Conservation (phyloP, 1,139 yeast genomes). For the Geotrichum aggregatum region DNA sequence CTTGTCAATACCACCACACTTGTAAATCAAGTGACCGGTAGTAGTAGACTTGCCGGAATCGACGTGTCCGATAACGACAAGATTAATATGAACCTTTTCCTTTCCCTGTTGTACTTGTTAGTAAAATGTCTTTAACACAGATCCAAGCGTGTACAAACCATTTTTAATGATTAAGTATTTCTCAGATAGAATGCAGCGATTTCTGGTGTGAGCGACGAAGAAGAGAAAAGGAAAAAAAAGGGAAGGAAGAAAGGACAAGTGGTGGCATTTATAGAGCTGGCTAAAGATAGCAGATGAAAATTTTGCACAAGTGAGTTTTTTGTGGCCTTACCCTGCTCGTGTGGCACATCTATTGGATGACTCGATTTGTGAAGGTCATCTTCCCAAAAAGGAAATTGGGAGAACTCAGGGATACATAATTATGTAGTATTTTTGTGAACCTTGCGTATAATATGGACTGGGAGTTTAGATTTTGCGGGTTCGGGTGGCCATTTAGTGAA, state of each 20-base stretch:
- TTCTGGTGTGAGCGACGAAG: conserved; percentile 32
- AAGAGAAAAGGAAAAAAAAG: conserved; percentile 32
- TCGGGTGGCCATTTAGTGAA: too few relatives aligned
- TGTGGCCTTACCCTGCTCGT: not conserved
- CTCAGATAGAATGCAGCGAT: conserved; percentile 36
- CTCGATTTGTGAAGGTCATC: not conserved
- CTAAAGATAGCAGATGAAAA: not conserved
- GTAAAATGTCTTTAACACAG: not conserved
- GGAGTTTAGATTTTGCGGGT: too few relatives aligned
- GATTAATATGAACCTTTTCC: conserved; percentile 96
- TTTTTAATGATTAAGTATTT: conserved; percentile 39
- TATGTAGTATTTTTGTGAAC: not conserved
- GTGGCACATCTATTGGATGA: not conserved
- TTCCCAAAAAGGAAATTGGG: not conserved
- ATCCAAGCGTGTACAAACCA: conserved; percentile 24
- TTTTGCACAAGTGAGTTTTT: conserved; percentile 9
- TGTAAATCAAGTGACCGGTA: conserved; percentile 98
- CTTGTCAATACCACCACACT: conserved; percentile 91
- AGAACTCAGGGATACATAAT: not conserved
- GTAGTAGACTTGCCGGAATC: conserved; percentile 98
- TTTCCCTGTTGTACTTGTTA: conserved; percentile 63
- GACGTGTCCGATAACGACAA: conserved; percentile 99
- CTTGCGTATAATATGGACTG: not conserved
- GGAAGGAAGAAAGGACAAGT: not conserved
- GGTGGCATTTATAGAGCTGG: not conserved